phyloP scores from a whole-genome alignment of 164 flowering plant genomes.

The Magnolia kwangsiensis region DNA sequence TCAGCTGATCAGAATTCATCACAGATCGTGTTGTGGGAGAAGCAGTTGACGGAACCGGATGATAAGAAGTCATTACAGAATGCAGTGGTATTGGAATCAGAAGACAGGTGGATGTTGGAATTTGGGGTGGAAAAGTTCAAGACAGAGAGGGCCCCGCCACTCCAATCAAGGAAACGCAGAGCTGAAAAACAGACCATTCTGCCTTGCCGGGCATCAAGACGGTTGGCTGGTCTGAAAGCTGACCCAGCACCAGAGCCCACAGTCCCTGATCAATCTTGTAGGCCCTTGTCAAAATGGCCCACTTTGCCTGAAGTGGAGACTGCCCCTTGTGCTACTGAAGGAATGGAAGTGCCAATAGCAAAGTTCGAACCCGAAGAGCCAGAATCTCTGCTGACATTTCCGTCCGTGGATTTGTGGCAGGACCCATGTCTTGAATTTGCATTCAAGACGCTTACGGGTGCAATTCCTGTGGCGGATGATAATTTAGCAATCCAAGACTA shows the following conservation, averaged over 20 bases:
- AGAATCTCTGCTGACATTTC: slow-evolving; percentile 15
- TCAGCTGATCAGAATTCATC: background rate
- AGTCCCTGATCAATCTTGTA: slow-evolving; percentile 2
- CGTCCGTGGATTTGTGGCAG: slow-evolving; percentile 33
- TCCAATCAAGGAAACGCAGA: slow-evolving; percentile 15
- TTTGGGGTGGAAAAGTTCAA: background rate
- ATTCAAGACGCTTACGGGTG: slow-evolving; percentile 49
- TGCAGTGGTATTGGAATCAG: background rate
- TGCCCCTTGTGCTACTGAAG: background rate
- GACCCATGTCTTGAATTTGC: slow-evolving; percentile 54
- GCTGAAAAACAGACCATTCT: slow-evolving; percentile 17
- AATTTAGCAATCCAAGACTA: slow-evolving; percentile 21
- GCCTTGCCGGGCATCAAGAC: slow-evolving; percentile 55
- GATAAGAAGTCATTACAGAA: background rate
- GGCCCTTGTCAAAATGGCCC: slow-evolving; percentile 1
- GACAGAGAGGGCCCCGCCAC: background rate
- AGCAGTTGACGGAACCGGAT: background rate
- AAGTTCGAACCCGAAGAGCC: slow-evolving; percentile 11
- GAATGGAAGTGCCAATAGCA: background rate
- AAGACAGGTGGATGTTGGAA: background rate
- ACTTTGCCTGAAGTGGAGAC: background rate
- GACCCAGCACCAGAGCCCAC: slow-evolving; percentile 27
- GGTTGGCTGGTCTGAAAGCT: slow-evolving; percentile 42
- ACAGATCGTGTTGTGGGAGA: background rate
- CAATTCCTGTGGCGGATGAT: slow-evolving; percentile 31